Evolutionary conservation across 2,329 filamentous ascomycete genomes (phyloP).

Genomic region (Aspergillus glaucus): DNA sequence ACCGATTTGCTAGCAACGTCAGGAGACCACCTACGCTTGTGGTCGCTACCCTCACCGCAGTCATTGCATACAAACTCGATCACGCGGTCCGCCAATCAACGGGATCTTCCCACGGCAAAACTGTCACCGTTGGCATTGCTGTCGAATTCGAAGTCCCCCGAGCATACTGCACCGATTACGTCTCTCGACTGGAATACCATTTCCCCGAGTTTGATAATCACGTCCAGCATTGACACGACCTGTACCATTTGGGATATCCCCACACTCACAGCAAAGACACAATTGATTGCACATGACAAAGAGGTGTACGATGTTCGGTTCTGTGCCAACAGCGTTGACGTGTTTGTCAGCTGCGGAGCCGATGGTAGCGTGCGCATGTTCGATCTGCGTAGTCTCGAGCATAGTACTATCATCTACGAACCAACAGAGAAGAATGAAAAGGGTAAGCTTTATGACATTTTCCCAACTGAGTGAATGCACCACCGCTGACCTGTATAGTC

Average conservation of each 20-base stretch:
- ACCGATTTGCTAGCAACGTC: slow-evolving; percentile 93
- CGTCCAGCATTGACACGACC: slow-evolving; percentile 96
- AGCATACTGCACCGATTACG: slow-evolving; percentile 93
- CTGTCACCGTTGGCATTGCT: slow-evolving; percentile 85
- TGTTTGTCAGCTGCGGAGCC: slow-evolving; percentile 95
- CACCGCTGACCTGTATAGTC: slow-evolving; percentile 22
- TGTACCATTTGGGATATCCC: slow-evolving; percentile 99
- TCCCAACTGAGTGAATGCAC: background rate
- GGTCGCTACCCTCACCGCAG: slow-evolving; percentile 71
- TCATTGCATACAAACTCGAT: slow-evolving; percentile 63
- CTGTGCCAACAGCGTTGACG: slow-evolving; percentile 96
- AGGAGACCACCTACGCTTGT: slow-evolving; percentile 85
- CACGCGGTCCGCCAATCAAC: slow-evolving; percentile 59
- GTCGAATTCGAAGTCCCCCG: slow-evolving; percentile 96
- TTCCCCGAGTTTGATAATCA: slow-evolving; percentile 94
- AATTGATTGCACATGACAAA: slow-evolving; percentile 97
- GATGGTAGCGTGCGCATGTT: slow-evolving; percentile 99
- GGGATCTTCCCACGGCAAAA: slow-evolving; percentile 61
- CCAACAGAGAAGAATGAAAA: slow-evolving; percentile 75
- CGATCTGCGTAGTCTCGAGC: slow-evolving; percentile 88
- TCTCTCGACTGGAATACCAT: slow-evolving; percentile 98
- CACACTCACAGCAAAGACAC: slow-evolving; percentile 93
- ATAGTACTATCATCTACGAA: slow-evolving; percentile 98
- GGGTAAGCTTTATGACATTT: slow-evolving; percentile 44
- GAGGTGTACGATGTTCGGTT: slow-evolving; percentile 98